Percentiles rank a stretch among this genome's conserved stretches.
Evolutionary conservation across 805 yeast species (phyloP).

Genomic region (Barnettozyma sp.): DNA sequence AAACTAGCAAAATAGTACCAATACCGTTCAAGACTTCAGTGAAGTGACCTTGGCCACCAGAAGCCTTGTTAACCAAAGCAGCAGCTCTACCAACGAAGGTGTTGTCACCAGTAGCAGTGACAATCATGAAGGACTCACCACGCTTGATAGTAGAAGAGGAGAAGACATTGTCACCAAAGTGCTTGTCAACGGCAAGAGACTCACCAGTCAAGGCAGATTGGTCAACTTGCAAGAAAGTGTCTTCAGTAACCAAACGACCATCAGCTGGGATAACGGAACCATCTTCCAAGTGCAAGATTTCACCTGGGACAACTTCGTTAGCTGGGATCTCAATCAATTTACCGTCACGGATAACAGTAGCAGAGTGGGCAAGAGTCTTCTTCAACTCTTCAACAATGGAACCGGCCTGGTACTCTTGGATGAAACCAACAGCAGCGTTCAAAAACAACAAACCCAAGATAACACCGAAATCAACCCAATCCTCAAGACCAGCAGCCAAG

Average conservation of each 20-base stretch:
- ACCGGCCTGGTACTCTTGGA: slow-evolving; percentile 97
- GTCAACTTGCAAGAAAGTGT: slow-evolving; percentile 82
- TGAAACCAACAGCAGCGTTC: slow-evolving; percentile 92
- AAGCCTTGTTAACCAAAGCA: slow-evolving; percentile 89
- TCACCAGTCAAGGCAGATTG: slow-evolving; percentile 98
- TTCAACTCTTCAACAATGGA: slow-evolving; percentile 94
- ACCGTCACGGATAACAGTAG: slow-evolving; percentile 81
- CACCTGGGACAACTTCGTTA: slow-evolving; percentile 91
- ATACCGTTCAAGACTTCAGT: slow-evolving; percentile 97
- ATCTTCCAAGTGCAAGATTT: slow-evolving; percentile 84
- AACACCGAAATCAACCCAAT: slow-evolving; percentile 99
- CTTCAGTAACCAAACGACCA: slow-evolving; percentile 84
- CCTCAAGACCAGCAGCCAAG: slow-evolving; percentile 92
- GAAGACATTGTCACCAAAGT: slow-evolving; percentile 77
- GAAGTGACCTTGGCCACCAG: slow-evolving; percentile 91
- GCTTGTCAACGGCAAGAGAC: slow-evolving; percentile 92
- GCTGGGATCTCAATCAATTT: slow-evolving; percentile 67
- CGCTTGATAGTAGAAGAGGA: slow-evolving; percentile 93
- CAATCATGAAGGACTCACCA: slow-evolving; percentile 92
- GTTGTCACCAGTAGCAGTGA: slow-evolving; percentile 91
- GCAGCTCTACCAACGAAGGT: slow-evolving; percentile 98
- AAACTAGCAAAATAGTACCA: slow-evolving; percentile 84
- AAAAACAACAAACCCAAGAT: slow-evolving; percentile 79
- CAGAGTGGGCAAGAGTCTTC: slow-evolving; percentile 89
- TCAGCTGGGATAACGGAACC: slow-evolving; percentile 92